Base-by-base conservation (phyloP, 192 early-diverging fungal genomes). In the Cetraspora pellucida region DNA sequence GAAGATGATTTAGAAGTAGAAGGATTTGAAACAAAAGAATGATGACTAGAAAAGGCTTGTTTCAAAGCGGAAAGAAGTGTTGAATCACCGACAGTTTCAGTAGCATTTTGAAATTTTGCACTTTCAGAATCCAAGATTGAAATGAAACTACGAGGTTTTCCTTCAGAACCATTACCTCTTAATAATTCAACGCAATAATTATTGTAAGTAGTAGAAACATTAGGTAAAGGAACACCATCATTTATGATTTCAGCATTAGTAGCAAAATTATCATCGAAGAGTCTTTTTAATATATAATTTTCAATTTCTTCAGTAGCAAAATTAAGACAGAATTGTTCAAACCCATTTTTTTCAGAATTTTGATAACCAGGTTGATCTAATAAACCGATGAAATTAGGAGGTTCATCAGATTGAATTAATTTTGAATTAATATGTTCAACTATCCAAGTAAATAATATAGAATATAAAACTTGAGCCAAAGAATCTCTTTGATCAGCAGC, bases 381-480 rank as follows among this genome's bases (percentile, higher is more conserved):
- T 13, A 95, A 81, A 13, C 93, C 95, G 63, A 99, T 88, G 82
- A 95, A 96, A 75, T 94, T 95, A 65, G 87, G 89, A 9, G 87
- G 89, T 58, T 85, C 81, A 54, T 93, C 89, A 27, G 86, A 83
- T 61, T 90, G 86, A 78, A 91, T 93, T 23, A 97, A 81, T 25
- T 91, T 89, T 28, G 86, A 86, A 85, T 99, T 99, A 77, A 97
- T 89, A 73, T 92, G 91, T 80, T 97, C 96, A 10, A 96, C 87
- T n/a, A 99, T 79, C 91, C 95, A 98, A 21, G 87, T 86, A 81
- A 96, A 95, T 10, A 97, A 77, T 8, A 97, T 88, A 31, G 90
- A 91, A 80, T 97, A 99, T n/a, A 99, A 88, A 10, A 92, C 85
- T 63, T 87, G 86, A 3, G 95, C 91, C 3, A 99, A 85, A 3